Conservation (phyloP, 2,329 filamentous ascomycete genomes). For the Tetracladium maxilliforme region DNA sequence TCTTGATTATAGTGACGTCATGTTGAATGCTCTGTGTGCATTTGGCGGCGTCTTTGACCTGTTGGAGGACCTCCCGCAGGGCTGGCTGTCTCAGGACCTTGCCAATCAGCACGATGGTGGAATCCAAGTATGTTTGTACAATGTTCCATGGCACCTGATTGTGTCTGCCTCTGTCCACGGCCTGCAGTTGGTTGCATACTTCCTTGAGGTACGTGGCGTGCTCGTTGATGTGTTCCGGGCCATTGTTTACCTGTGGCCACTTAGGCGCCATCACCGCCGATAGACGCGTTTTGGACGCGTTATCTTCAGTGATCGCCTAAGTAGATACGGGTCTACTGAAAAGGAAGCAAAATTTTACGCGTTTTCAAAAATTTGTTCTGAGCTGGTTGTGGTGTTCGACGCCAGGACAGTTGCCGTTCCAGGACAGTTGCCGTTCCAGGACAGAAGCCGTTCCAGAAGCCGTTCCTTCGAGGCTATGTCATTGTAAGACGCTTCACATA, state of each 20-base stretch:
- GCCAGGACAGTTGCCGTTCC: too few relatives aligned
- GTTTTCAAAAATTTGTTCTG: too few relatives aligned
- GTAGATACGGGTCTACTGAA: too few relatives aligned
- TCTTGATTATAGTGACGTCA: slow-evolving; percentile 9
- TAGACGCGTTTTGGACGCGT: slow-evolving; percentile 5
- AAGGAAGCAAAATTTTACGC: too few relatives aligned
- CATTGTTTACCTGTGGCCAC: slow-evolving; percentile 6
- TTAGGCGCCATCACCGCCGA: slow-evolving; percentile 6
- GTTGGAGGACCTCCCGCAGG: slow-evolving; percentile 7
- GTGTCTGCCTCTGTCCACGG: slow-evolving; percentile 6
- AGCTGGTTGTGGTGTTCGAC: too few relatives aligned
- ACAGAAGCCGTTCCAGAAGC: too few relatives aligned
- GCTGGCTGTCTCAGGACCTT: slow-evolving; percentile 7
- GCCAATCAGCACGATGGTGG: slow-evolving; percentile 7
- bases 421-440: too few relatives aligned
- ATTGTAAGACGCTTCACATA: too few relatives aligned
- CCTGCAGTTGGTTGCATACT: slow-evolving; percentile 8
- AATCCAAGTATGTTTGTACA: slow-evolving; percentile 6
- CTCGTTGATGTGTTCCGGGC: slow-evolving; percentile 7
- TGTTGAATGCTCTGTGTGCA: slow-evolving; percentile 9
- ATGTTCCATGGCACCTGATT: slow-evolving; percentile 8
- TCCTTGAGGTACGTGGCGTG: slow-evolving; percentile 8
- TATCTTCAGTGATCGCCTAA: slow-evolving; percentile 3
- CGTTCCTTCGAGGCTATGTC: too few relatives aligned
- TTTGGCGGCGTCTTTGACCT: slow-evolving; percentile 8